Conservation (phyloP, 192 early-diverging fungal species). For the Coemansia asiatica region DNA sequence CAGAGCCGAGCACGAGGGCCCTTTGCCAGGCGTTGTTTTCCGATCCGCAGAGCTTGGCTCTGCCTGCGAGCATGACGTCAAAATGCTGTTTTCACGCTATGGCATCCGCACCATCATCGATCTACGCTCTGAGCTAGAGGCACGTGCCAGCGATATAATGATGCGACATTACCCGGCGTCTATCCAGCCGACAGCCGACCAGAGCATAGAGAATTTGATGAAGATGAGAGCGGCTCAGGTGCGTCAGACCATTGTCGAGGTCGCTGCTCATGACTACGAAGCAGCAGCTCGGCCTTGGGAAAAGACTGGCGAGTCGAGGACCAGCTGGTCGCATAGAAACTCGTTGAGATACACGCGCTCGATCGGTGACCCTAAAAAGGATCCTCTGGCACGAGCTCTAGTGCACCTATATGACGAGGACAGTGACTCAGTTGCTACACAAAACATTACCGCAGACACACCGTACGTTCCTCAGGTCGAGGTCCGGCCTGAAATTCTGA, state of each 20-base stretch:
- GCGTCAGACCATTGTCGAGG: conserved; percentile 50
- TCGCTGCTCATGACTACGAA: conserved; percentile 51
- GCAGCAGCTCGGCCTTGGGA: conserved; percentile 48
- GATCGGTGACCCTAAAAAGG: conserved; percentile 35
- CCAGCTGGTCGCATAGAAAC: conserved; percentile 47
- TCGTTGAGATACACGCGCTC: conserved; percentile 45
- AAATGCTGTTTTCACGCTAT: conserved; percentile 44
- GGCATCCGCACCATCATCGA: conserved; percentile 59
- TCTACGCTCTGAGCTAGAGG: conserved; percentile 52
- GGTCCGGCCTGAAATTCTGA: conserved; percentile 9
- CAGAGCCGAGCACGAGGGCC: conserved; percentile 25
- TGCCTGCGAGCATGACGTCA: conserved; percentile 48
- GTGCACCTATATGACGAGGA: conserved; percentile 38
- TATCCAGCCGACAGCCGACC: conserved; percentile 44
- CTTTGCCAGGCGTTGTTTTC: conserved; percentile 54
- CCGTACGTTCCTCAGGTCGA: conserved; percentile 33
- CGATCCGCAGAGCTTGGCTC: conserved; percentile 53
- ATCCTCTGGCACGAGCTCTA: conserved; percentile 43
- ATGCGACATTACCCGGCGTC: conserved; percentile 48
- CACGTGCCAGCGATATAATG: conserved; percentile 46
- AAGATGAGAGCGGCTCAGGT: conserved; percentile 32
- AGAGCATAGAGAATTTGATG: conserved; percentile 44
- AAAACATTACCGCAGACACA: conserved; percentile 19
- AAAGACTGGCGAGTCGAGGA: conserved; percentile 37
- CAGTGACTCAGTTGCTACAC: conserved; percentile 24